phyloP scores from a whole-genome alignment of 2,329 filamentous ascomycete species.

The Triangularia setosa region DNA sequence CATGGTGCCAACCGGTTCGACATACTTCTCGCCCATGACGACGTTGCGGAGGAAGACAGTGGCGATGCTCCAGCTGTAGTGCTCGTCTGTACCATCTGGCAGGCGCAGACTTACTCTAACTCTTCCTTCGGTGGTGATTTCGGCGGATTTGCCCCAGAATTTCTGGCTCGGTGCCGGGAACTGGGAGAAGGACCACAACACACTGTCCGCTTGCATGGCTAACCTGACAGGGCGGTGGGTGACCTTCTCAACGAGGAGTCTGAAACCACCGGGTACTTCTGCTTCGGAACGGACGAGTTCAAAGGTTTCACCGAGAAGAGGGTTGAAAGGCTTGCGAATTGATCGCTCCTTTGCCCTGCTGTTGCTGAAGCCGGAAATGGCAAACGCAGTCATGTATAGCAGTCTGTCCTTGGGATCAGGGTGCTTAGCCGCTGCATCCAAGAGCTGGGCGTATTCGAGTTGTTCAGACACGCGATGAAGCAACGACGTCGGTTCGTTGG shows the following conservation, averaged over 20 bases:
- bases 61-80: conserved; percentile 83
- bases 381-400: conserved; percentile 84
- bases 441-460: conserved; percentile 81
- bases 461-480: conserved; percentile 87
- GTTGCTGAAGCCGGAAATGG: conserved; percentile 79
- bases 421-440: conserved; percentile 69
- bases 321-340: conserved; percentile 95
- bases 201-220: conserved; percentile 87
- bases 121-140: conserved; percentile 88
- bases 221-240: conserved; percentile 87
- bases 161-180: conserved; percentile 88
- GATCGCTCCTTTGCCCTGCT: conserved; percentile 83
- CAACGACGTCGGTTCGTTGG: conserved; percentile 87
- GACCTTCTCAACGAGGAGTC: conserved; percentile 93
- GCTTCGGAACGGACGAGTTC: conserved; percentile 85
- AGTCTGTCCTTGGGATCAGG: conserved; percentile 64
- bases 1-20: conserved; percentile 92
- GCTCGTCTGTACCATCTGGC: conserved; percentile 66
- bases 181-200: conserved; percentile 81
- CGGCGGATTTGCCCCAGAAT: conserved; percentile 97
- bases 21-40: conserved; percentile 96
- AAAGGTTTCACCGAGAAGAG: conserved; percentile 91
- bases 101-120: conserved; percentile 70
- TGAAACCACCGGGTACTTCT: conserved; percentile 67
- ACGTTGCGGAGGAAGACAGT: conserved; percentile 93